Base-by-base conservation (phyloP, 495 filamentous ascomycete genomes). In the Pseudevernia furfuracea region DNA sequence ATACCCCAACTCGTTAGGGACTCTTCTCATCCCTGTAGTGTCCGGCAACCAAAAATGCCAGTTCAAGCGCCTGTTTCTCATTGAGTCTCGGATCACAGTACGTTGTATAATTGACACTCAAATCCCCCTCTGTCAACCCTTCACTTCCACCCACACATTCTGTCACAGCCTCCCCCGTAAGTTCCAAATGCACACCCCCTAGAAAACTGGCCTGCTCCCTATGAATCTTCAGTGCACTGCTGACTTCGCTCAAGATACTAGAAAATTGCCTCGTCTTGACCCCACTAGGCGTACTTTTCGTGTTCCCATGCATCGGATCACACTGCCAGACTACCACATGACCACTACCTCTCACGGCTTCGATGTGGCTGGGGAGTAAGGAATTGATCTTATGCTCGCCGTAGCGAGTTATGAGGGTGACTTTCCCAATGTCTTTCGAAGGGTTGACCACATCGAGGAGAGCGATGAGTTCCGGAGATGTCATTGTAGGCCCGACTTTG, bases 51-150 rank as follows among this genome's bases (percentile, higher is more conserved):
- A 98, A 74, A 74, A 98, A 98, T 3, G 94, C 91, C 72, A 97
- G 75, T 76, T 98, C 94, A 32, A 98, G 81, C 21, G 94, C 91
- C 78, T 98, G 94, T 75, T 97, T 96, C 82, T 97, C 94, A 72
- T 98, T 98, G 56, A 98, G 77, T 15, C 94, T 77, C 6, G 94
- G 94, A 72, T 98, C 94, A 74, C 94, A 98, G 79, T 92, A 97
- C 36, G 88, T 94, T 4, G 89, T 95, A 73, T 98, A 98, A 61
- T 95, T 88, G 58, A 90, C 82, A 7, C 84, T 84, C 44, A 98
- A 78, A 62, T 96, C 92, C 64, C 92, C 89, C 72, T 97, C 94
- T 9, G 81, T 88, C 66, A 97, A 78, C 0, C 89, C 89, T 71
- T 89, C 90, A 59, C 90, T 93, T 30, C 95, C 94, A 63, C 95